Base-by-base conservation (phyloP, 228 moss, liverwort and hornwort genomes). In the Sphagnum fallax region DNA sequence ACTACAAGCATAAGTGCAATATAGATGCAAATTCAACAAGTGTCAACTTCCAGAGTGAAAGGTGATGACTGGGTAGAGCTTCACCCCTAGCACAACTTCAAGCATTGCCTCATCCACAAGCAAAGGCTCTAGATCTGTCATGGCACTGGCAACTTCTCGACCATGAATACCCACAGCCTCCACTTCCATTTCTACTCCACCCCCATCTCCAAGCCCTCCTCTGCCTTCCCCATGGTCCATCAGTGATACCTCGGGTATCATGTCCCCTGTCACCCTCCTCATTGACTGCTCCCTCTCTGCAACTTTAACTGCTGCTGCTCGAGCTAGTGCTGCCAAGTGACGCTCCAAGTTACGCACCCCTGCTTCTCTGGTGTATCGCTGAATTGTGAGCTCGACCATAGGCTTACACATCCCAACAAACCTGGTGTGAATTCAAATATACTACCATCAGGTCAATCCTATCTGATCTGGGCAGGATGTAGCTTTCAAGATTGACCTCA, bases 281-380 rank as follows among this genome's bases (percentile, higher is more conserved):
- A 71, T 63, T 11, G 58, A 57, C 51, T 78, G 82, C 72, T 86
- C 74, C 53, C 67, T 80, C 69, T 86, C 83, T 11, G 86, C 86
- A 53, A 86, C 86, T 74, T 86, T 80, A 74, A 86, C 86, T 67
- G 83, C 86, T 52, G 86, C 86, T 14, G 86, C 86, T 72, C 83
- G 78, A 14, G 86, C 86, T 66, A 86, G 76, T 51, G 86, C 83
- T 65, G 86, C 86, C 53, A 86, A 65, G 58, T 86, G 86, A 58
- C 86, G 82, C 16, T 77, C 65, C 16, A 86, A 68, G 55, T 86
- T 86, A 53, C 86, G 86, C 63, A 86, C 86, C 11, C 86, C 86
- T 32, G 86, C 86, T 78, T 86, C 86, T 76, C 86, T 77, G 5
- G 86, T 86, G 67, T 86, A 86, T 75, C 83, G 69, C 72, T 86